A percentile compares a stretch with the other conserved stretches of the same genome.
Evolutionary conservation across 768 basidiomycete genomes (phyloP).

Genomic region (Leccinum arenicola): DNA sequence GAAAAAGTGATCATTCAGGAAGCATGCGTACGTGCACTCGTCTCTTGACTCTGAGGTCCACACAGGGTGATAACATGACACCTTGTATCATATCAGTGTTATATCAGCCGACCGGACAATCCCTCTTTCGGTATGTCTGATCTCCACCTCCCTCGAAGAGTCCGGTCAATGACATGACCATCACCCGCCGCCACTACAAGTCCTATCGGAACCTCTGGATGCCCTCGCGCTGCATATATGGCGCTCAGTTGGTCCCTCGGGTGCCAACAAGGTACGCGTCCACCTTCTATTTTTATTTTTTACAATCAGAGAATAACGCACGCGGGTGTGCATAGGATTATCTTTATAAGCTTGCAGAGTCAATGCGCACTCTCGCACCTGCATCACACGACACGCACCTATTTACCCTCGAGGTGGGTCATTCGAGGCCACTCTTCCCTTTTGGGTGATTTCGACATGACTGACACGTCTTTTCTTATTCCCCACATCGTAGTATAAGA

Average conservation of each 20-base stretch:
- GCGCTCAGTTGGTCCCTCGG: slow-evolving; percentile 77
- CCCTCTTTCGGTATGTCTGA: slow-evolving; percentile 73
- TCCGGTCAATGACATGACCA: not conserved
- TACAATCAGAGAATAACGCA: not conserved
- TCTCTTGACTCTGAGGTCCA: not conserved
- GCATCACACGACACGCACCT: slow-evolving; percentile 74
- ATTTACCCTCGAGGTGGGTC: slow-evolving; percentile 65
- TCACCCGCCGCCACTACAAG: slow-evolving; percentile 35
- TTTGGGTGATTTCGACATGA: not conserved
- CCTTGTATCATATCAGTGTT: slow-evolving; percentile 51
- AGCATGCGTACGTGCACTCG: slow-evolving; percentile 1
- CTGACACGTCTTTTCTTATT: not conserved
- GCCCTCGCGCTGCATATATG: slow-evolving; percentile 66
- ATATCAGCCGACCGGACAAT: slow-evolving; percentile 84
- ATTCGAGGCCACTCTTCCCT: not conserved
- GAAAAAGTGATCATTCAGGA: slow-evolving; percentile 54
- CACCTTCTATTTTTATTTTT: not conserved
- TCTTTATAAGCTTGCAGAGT: slow-evolving; percentile 69
- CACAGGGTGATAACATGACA: not conserved
- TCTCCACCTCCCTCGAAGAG: not conserved
- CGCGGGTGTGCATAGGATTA: slow-evolving; percentile 60
- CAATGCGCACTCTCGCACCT: slow-evolving; percentile 69
- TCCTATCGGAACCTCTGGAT: slow-evolving; percentile 76
- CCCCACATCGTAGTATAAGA: slow-evolving; percentile 2
- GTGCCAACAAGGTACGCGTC: slow-evolving; percentile 70